phyloP scores from a whole-genome alignment of 345 rosid genomes.

The Luvunga scandens region DNA sequence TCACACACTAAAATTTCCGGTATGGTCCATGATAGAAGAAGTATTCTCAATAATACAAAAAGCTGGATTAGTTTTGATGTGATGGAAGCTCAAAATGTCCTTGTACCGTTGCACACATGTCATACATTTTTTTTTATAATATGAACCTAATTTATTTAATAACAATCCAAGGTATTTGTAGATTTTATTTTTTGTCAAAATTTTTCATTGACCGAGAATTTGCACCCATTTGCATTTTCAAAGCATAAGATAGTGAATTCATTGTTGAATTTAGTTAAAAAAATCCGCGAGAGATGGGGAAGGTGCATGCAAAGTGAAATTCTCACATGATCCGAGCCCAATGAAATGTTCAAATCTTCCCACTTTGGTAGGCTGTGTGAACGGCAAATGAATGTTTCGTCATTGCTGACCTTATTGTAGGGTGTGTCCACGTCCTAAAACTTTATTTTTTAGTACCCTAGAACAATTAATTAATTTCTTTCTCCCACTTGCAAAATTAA shows the following conservation, averaged over 20 bases:
- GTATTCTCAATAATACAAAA: too few species aligned
- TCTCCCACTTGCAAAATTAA: neutral
- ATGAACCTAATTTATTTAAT: neutral
- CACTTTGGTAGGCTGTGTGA: neutral
- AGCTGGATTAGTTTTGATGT: too few species aligned
- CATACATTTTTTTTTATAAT: neutral
- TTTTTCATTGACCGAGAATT: too few species aligned
- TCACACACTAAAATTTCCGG: too few species aligned
- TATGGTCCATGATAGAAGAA: too few species aligned
- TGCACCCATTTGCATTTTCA: neutral
- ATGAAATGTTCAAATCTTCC: neutral
- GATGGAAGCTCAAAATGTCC: neutral
- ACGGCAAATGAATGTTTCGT: neutral
- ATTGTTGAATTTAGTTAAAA: neutral
- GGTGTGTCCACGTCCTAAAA: neutral
- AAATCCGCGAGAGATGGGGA: neutral
- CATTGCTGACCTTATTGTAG: neutral
- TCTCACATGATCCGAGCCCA: neutral
- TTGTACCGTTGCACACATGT: neutral
- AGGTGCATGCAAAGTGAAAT: too few species aligned
- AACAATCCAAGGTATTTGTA: neutral
- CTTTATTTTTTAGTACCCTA: neutral
- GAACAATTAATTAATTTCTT: neutral
- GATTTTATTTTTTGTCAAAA: too few species aligned
- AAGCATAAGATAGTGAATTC: neutral